phyloP scores from a whole-genome alignment of 257 asterid species.

The Hygrophila difformis region DNA sequence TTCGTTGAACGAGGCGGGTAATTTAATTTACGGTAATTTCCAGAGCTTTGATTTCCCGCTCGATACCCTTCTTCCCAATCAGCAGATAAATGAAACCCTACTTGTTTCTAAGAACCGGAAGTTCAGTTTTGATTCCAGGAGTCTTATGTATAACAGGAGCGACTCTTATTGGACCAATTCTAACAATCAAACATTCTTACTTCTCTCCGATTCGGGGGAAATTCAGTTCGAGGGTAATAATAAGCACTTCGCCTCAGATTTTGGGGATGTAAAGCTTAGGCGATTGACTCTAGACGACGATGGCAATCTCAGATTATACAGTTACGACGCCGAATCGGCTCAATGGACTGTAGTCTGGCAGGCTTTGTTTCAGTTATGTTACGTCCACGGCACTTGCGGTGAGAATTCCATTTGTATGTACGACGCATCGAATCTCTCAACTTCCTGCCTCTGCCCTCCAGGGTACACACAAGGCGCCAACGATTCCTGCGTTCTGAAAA shows the following conservation, averaged over 20 bases:
- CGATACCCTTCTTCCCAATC: constrained; percentile 53
- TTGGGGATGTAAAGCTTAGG: constrained; percentile 36
- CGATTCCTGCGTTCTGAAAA: constrained; percentile 38
- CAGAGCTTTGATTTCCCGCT: constrained; percentile 53
- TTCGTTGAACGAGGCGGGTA: constrained; percentile 33
- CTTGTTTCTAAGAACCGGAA: constrained; percentile 39
- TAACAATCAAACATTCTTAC: constrained; percentile 18
- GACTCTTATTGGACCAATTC: constrained; percentile 40
- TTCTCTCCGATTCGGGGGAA: constrained; percentile 33
- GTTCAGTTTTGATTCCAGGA: constrained; percentile 35
- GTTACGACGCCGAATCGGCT: constrained; percentile 29
- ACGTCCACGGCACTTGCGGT: constrained; percentile 62
- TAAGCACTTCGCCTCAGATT: constrained; percentile 36
- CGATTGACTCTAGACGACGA: constrained; percentile 59
- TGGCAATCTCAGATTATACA: constrained; percentile 63
- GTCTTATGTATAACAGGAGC: constrained; percentile 26
- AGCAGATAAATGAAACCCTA: constrained; percentile 30
- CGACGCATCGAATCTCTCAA: constrained; percentile 32
- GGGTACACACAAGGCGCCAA: constrained; percentile 30
- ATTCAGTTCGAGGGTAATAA: constrained; percentile 19
- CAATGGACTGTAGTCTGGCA: constrained; percentile 59
- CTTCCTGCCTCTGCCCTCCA: constrained; percentile 75
- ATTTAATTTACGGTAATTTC: constrained; percentile 48
- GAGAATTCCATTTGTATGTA: constrained; percentile 49
- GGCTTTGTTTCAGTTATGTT: constrained; percentile 48